phyloP scores from a whole-genome alignment of 2,329 filamentous ascomycete genomes.

The Paecilomyces dactylethromorphus region DNA sequence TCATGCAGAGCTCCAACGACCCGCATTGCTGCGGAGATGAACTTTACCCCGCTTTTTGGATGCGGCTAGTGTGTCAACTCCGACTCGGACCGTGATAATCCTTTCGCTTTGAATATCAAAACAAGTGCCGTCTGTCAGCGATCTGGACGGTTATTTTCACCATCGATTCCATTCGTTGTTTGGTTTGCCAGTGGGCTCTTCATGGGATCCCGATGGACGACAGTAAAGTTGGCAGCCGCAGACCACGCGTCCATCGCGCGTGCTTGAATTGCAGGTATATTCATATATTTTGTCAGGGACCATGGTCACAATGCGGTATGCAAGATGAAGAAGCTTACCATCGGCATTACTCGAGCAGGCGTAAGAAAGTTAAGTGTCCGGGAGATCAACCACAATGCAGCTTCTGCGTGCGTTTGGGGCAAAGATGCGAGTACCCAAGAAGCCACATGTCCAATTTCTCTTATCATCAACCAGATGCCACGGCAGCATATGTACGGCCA shows the following conservation, averaged over 20 bases:
- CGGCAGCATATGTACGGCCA: neutral
- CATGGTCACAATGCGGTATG: neutral
- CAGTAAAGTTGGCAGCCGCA: neutral
- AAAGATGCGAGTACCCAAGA: neutral
- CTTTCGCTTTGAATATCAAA: neutral
- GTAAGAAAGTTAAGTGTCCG: neutral
- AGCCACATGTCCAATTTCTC: neutral
- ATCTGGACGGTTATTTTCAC: neutral
- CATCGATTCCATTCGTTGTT: neutral
- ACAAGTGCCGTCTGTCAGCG: neutral
- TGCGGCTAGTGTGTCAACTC: neutral
- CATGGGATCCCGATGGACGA: neutral
- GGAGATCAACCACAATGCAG: neutral
- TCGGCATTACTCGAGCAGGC: neutral
- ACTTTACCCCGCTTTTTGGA: neutral
- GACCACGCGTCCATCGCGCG: neutral
- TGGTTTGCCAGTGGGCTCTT: neutral
- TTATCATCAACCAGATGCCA: neutral
- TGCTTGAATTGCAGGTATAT: neutral
- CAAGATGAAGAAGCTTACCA: neutral
- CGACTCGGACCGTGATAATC: neutral
- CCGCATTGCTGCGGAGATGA: neutral
- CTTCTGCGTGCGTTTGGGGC: neutral
- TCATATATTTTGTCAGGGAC: neutral
- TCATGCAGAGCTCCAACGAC: neutral